Conservation (phyloP, 257 asterid species). For the Plantago elongata region DNA sequence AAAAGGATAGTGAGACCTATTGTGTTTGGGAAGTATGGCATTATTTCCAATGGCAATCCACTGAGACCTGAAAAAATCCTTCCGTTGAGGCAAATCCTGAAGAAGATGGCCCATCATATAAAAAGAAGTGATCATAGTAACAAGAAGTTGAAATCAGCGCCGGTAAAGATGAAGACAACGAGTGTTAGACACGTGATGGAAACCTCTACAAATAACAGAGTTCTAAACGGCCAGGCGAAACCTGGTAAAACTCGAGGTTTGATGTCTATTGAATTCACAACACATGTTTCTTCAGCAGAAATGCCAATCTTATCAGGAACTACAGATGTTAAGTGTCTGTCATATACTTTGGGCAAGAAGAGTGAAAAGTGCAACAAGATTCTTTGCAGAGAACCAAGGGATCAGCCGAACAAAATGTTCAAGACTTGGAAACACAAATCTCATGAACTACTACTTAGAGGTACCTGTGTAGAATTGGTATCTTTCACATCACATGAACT, state of each 20-base stretch:
- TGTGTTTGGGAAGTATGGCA: slow-evolving; percentile 50
- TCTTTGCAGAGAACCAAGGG: slow-evolving; percentile 20
- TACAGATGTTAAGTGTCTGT: slow-evolving; percentile 25
- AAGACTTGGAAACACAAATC: slow-evolving; percentile 48
- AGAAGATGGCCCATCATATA: slow-evolving; percentile 20
- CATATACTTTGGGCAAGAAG: slow-evolving; percentile 3
- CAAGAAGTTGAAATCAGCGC: slow-evolving; percentile 22
- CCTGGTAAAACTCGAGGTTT: slow-evolving; percentile 14
- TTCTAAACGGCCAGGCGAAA: slow-evolving; percentile 15
- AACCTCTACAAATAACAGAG: slow-evolving; percentile 24
- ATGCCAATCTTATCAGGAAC: slow-evolving; percentile 21
- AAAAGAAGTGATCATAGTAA: slow-evolving; percentile 14
- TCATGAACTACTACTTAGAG: slow-evolving; percentile 38
- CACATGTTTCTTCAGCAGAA: slow-evolving; percentile 19
- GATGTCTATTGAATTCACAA: slow-evolving; percentile 25
- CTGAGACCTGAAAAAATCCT: slow-evolving; percentile 41
- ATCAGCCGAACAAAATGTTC: slow-evolving; percentile 27
- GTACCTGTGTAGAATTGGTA: slow-evolving; percentile 26
- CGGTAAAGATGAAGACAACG: slow-evolving; percentile 27
- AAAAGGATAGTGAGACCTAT: slow-evolving; percentile 37
- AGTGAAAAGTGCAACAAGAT: slow-evolving; percentile 19
- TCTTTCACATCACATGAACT: no score
- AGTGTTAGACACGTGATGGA: slow-evolving; percentile 23
- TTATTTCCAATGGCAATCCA: slow-evolving; percentile 47
- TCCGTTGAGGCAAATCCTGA: slow-evolving; percentile 34